These are phyloP conservation scores for Bryoerythrophyllum caledonicum DNA, from an alignment of 225 moss, liverwort and hornwort genomes.

Conservation along the genomic window DNA sequence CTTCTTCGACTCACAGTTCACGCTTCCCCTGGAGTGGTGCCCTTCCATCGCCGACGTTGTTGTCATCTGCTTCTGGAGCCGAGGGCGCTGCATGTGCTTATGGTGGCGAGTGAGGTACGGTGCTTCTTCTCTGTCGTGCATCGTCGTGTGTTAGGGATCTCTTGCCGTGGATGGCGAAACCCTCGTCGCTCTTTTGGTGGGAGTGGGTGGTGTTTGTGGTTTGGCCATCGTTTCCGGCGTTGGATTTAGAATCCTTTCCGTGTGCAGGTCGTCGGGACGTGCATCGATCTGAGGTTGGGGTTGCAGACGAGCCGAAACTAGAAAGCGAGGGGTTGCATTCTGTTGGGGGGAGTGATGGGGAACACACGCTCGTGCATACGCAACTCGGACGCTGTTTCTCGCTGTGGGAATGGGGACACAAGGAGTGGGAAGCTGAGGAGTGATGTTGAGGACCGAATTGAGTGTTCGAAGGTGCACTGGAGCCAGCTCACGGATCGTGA, in stretches of 20 bases:
- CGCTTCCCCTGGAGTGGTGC: too few species aligned
- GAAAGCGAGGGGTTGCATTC: background rate
- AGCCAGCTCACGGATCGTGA: background rate
- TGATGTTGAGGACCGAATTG: background rate
- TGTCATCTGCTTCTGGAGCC: too few species aligned
- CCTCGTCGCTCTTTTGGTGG: too few species aligned
- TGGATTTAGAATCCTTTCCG: too few species aligned
- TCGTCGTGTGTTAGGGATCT: background rate
- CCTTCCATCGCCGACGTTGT: too few species aligned
- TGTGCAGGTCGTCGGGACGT: background rate
- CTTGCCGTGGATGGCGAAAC: background rate
- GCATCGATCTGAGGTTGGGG: background rate
- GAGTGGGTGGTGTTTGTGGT: background rate
- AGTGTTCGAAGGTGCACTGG: background rate
- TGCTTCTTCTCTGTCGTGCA: background rate
- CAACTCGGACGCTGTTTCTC: background rate
- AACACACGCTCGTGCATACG: background rate
- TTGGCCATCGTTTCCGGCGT: background rate
- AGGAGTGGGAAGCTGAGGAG: background rate
- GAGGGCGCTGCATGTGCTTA: background rate
- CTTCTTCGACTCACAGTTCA: too few species aligned
- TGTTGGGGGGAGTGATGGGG: background rate
- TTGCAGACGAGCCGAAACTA: background rate
- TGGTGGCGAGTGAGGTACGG: background rate
- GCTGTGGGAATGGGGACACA: background rate